These are phyloP conservation scores for Phytophthora niederhauseri DNA, from an alignment of 352 stramenopile genomes.

Conservation along the genomic window DNA sequence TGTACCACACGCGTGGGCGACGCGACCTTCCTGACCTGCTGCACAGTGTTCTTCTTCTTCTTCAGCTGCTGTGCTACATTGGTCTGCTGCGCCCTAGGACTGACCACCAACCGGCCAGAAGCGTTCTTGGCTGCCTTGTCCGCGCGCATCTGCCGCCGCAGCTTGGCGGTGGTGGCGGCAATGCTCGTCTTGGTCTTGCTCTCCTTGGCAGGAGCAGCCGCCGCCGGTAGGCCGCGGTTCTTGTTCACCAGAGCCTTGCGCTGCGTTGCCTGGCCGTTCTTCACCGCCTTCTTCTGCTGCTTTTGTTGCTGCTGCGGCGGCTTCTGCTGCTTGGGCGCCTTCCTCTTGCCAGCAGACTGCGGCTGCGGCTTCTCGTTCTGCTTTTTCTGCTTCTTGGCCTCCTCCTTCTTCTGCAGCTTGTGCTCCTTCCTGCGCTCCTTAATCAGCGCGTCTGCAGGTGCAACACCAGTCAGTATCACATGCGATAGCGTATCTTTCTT, in stretches of 20 bases:
- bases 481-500: conserved; percentile 8
- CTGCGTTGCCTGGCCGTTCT: conserved; percentile 32
- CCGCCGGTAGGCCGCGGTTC: conserved; percentile 42
- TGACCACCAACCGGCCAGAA: conserved; percentile 14
- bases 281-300: conserved; percentile 25
- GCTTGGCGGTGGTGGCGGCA: conserved; percentile 32
- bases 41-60: conserved; percentile 29
- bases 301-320: not conserved
- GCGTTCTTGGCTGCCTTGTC: conserved; percentile 15
- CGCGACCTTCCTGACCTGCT: conserved; percentile 19
- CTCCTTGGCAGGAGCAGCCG: conserved; percentile 4
- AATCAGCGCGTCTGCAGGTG: conserved; percentile 60
- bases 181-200: conserved; percentile 48
- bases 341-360: conserved; percentile 28
- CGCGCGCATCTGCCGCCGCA: conserved; percentile 28
- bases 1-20: conserved; percentile 11
- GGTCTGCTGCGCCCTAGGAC: conserved; percentile 20
- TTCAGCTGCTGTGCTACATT: conserved; percentile 9
- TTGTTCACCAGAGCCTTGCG: conserved; percentile 54
- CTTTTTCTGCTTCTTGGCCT: conserved; percentile 31
- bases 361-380: conserved; percentile 9
- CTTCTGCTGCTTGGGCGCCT: conserved; percentile 25
- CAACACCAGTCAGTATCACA: conserved; percentile 9
- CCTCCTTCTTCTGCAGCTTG: conserved; percentile 52
- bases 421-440: conserved; percentile 68